These are phyloP conservation scores for Starmerella sp. DNA, from an alignment of 805 yeast genomes.

Conservation along the genomic window DNA sequence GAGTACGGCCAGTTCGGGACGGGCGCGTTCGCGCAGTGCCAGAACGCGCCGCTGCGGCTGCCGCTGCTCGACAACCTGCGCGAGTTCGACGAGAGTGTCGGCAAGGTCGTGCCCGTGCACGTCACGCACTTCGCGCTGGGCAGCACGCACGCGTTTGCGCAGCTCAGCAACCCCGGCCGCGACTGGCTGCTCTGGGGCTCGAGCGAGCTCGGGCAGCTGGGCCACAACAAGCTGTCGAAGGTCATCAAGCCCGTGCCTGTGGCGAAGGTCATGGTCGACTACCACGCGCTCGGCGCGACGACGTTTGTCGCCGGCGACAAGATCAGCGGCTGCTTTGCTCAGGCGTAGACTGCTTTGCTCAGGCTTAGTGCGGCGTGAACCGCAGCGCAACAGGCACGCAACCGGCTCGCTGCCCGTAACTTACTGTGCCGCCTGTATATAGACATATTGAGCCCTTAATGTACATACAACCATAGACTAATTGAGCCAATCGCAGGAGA, in stretches of 20 bases:
- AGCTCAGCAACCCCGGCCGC: conserved; percentile 39
- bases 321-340: conserved; percentile 18
- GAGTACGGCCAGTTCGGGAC: conserved; percentile 76
- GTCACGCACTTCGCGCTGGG: conserved; percentile 51
- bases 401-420: too few relatives aligned
- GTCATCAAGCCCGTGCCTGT: conserved; percentile 25
- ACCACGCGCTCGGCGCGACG: conserved; percentile 8
- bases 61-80: conserved; percentile 37
- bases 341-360: neutral
- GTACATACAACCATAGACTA: too few relatives aligned
- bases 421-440: too few relatives aligned
- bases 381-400: too few relatives aligned
- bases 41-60: conserved; percentile 52
- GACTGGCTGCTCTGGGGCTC: conserved; percentile 65
- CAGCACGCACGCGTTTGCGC: conserved; percentile 50
- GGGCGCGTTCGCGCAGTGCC: conserved; percentile 64
- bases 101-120: conserved; percentile 36
- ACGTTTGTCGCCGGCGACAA: conserved; percentile 21
- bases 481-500: too few relatives aligned
- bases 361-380: neutral
- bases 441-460: too few relatives aligned
- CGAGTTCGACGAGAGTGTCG: conserved; percentile 43
- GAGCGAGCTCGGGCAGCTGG: conserved; percentile 72
- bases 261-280: neutral
- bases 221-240: conserved; percentile 64